These are phyloP conservation scores for Leptographium lundbergii DNA, from an alignment of 2,329 filamentous ascomycete species.

Conservation along the genomic window DNA sequence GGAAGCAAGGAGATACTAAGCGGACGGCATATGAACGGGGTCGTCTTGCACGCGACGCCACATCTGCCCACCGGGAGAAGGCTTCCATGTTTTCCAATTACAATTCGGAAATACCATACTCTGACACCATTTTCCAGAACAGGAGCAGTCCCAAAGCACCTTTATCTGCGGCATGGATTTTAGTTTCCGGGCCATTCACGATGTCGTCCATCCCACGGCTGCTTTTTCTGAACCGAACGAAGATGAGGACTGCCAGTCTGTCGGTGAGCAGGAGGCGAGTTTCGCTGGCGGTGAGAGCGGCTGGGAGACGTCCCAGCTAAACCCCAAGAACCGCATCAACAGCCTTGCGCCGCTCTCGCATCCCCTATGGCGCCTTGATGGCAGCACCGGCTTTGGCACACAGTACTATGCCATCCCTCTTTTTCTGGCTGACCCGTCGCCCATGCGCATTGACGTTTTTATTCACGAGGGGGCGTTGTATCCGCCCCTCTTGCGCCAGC, in stretches of 20 bases:
- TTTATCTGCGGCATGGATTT: constrained; percentile 34
- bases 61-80: neutral
- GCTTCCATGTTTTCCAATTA: neutral
- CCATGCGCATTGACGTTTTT: constrained; percentile 46
- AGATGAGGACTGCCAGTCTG: neutral
- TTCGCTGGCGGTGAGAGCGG: neutral
- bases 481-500: constrained; percentile 26
- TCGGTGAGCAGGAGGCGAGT: neutral
- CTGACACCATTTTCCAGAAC: neutral
- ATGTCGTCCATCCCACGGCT: constrained; percentile 46
- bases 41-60: neutral
- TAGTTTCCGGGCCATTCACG: constrained; percentile 36
- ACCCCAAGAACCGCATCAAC: constrained; percentile 49
- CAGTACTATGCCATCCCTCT: constrained; percentile 44
- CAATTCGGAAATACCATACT: neutral
- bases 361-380: constrained; percentile 46
- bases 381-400: constrained; percentile 42
- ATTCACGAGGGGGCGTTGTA: constrained; percentile 32
- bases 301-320: constrained; percentile 39
- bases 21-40: neutral
- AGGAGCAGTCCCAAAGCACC: neutral
- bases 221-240: constrained; percentile 24
- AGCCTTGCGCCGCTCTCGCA: constrained; percentile 31
- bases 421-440: constrained; percentile 31
- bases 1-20: neutral